phyloP scores from a whole-genome alignment of 2,329 filamentous ascomycete genomes.

The Ophiostoma pallidulum region DNA sequence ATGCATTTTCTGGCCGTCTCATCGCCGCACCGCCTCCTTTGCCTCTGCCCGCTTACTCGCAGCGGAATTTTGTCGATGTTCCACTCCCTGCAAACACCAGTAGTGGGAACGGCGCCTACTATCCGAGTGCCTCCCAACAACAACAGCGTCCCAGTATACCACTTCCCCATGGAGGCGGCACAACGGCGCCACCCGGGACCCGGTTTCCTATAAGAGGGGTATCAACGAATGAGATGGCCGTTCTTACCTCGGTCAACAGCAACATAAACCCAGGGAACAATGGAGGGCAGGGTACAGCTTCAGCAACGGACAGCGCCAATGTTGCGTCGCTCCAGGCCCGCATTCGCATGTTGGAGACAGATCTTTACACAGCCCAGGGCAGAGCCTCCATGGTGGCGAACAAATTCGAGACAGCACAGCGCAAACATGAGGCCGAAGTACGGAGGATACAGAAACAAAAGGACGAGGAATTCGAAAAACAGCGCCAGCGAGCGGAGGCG shows the following conservation, averaged over 20 bases:
- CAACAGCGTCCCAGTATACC: neutral
- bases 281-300: neutral
- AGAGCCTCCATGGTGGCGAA: conserved; percentile 67
- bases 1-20: conserved; percentile 7
- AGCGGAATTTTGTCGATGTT: conserved; percentile 11
- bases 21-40: conserved; percentile 14
- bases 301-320: neutral
- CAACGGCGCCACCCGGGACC: neutral
- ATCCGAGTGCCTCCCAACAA: neutral
- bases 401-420: conserved; percentile 53
- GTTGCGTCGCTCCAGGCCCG: conserved; percentile 42
- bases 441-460: conserved; percentile 52
- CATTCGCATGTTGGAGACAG: conserved; percentile 42
- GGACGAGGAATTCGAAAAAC: conserved; percentile 53
- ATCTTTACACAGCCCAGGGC: conserved; percentile 55
- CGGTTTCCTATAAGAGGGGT: too few relatives aligned
- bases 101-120: neutral
- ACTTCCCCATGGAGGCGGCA: neutral
- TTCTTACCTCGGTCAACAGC: neutral
- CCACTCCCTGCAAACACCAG: conserved; percentile 8
- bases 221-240: neutral
- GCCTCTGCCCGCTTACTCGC: conserved; percentile 14
- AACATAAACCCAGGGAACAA: neutral
- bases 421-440: conserved; percentile 55
- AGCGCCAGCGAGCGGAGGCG: conserved; percentile 54